Percentiles rank a stretch among this genome's conserved stretches.
Conservation (phyloP, 371 early-diverging fungal genomes). For the Capniomyces stellatus region DNA sequence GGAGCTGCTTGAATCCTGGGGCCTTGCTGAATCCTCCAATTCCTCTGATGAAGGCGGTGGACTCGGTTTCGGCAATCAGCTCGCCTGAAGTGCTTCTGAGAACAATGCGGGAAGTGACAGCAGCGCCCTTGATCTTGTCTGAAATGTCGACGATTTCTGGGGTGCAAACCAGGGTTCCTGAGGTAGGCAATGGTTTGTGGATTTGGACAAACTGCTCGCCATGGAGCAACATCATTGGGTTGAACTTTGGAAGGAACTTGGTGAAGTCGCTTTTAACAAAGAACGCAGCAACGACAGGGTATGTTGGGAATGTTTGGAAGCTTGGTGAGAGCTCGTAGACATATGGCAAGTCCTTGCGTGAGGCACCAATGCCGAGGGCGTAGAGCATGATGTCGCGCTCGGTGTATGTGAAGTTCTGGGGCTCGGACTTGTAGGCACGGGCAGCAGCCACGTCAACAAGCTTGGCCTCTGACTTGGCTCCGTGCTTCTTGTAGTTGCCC, state of each 20-base stretch:
- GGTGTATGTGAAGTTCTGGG: slow-evolving; percentile 44
- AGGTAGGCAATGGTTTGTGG: slow-evolving; percentile 62
- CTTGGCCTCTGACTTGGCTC: slow-evolving; percentile 21
- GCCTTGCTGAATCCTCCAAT: slow-evolving; percentile 77
- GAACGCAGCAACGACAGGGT: slow-evolving; percentile 79
- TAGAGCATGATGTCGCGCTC: slow-evolving; percentile 87
- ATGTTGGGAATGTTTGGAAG: slow-evolving; percentile 76
- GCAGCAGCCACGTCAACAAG: slow-evolving; percentile 49
- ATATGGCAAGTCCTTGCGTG: slow-evolving; percentile 58
- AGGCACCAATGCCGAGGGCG: slow-evolving; percentile 82
- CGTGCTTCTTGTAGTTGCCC: neutral
- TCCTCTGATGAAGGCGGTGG: slow-evolving; percentile 84
- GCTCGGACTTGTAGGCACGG: slow-evolving; percentile 25
- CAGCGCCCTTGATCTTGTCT: slow-evolving; percentile 91
- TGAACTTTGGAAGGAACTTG: slow-evolving; percentile 69
- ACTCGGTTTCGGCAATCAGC: slow-evolving; percentile 67
- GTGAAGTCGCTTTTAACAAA: slow-evolving; percentile 42
- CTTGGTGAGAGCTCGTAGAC: slow-evolving; percentile 76
- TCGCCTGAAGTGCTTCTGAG: slow-evolving; percentile 60
- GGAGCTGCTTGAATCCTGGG: slow-evolving; percentile 29
- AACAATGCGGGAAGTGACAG: slow-evolving; percentile 61
- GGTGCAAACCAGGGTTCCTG: slow-evolving; percentile 54
- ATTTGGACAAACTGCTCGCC: slow-evolving; percentile 90
- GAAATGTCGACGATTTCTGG: slow-evolving; percentile 73
- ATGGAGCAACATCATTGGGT: slow-evolving; percentile 95